Conservation (phyloP, 345 rosid species). For the Anacardium occidentale region DNA sequence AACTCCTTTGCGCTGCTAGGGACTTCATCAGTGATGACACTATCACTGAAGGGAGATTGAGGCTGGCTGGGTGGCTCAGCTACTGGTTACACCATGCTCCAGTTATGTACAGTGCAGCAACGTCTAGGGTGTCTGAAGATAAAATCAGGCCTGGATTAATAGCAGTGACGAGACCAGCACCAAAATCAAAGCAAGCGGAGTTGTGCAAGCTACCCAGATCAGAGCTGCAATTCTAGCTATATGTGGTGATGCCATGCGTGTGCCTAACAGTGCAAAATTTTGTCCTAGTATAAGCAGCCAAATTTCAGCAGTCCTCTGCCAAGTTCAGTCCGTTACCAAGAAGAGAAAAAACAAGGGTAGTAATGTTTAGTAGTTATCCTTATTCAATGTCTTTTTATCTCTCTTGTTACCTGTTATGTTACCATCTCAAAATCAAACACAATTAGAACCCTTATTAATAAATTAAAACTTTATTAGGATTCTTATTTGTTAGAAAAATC, state of each 20-base stretch:
- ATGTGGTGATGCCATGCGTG: slow-evolving; percentile 93
- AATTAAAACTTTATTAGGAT: no score
- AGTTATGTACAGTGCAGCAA: slow-evolving; percentile 21
- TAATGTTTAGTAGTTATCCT: no score
- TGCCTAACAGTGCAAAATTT: slow-evolving; percentile 68
- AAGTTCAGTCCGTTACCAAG: no score
- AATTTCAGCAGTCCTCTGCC: not conserved
- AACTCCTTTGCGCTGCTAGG: slow-evolving; percentile 43
- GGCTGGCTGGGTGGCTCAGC: slow-evolving; percentile 54
- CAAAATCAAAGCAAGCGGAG: slow-evolving; percentile 60
- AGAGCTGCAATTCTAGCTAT: slow-evolving; percentile 60
- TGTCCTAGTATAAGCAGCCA: slow-evolving; percentile 39
- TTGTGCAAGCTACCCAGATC: slow-evolving; percentile 30
- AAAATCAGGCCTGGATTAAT: slow-evolving; percentile 79
- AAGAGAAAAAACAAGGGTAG: no score
- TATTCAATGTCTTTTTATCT: no score
- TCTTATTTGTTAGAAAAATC: no score
- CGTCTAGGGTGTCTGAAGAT: slow-evolving; percentile 40
- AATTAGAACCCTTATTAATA: no score
- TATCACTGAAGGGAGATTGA: slow-evolving; percentile 77
- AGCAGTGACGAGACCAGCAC: slow-evolving; percentile 74
- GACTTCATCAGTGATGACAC: slow-evolving; percentile 48
- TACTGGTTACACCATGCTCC: slow-evolving; percentile 48
- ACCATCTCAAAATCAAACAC: no score
- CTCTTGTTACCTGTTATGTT: no score